Evolutionary conservation across 75 land plant genomes (phyloP).

Genomic region (Adiantum capillusveneris): DNA sequence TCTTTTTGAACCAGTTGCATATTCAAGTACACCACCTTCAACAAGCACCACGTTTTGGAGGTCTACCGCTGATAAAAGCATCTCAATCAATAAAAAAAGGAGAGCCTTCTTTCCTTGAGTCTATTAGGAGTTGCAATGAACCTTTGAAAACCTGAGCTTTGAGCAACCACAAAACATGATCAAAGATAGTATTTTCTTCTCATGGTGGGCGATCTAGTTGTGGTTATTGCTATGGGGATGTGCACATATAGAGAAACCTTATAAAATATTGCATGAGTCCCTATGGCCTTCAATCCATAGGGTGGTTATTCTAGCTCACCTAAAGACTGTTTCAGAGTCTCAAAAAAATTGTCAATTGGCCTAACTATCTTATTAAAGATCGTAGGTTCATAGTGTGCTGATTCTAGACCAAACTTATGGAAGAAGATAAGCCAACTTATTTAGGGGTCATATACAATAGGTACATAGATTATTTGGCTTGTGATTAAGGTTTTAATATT

Average conservation of each 20-base stretch:
- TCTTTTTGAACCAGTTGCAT: slow-evolving; percentile 67
- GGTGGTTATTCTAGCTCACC: no score
- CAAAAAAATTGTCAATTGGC: no score
- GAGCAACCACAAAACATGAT: slow-evolving; percentile 52
- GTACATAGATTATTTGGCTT: no score
- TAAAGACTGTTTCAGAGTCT: no score
- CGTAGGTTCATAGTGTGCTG: no score
- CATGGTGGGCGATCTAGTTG: slow-evolving; percentile 96
- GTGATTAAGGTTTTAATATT: no score
- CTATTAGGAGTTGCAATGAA: not conserved
- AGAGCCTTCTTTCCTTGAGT: not conserved
- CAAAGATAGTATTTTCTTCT: slow-evolving; percentile 66
- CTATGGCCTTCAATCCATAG: no score
- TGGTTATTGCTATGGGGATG: slow-evolving; percentile 74
- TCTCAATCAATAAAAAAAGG: slow-evolving; percentile 18
- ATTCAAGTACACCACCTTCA: slow-evolving; percentile 61
- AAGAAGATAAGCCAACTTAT: no score
- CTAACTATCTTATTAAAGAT: no score
- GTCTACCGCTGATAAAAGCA: slow-evolving; percentile 62
- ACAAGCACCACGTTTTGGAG: slow-evolving; percentile 79
- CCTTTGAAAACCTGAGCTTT: not conserved
- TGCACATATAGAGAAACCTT: slow-evolving; percentile 79
- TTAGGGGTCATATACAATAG: no score
- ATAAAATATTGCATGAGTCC: no score
- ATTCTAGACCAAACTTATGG: no score